Evolutionary conservation across 2,329 filamentous ascomycete genomes (phyloP).

Genomic region (Daldinia sp.): DNA sequence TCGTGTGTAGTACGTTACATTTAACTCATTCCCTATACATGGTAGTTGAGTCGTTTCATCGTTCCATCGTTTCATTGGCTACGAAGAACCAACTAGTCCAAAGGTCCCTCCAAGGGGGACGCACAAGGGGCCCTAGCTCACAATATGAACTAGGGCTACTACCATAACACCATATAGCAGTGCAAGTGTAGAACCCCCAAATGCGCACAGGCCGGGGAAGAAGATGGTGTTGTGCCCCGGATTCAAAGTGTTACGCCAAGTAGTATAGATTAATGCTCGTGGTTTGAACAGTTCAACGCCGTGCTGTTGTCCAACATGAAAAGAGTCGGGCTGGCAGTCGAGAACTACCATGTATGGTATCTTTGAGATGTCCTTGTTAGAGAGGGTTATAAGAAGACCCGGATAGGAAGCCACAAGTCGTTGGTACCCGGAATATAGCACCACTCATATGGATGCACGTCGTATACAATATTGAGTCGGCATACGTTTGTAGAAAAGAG

Average conservation of each 20-base stretch:
- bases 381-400: not conserved
- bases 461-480: not conserved
- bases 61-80: not conserved
- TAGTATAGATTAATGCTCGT: slow-evolving; percentile 1
- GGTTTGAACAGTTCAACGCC: slow-evolving; percentile 9
- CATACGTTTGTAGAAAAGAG: slow-evolving; percentile 5
- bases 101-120: slow-evolving; percentile 4
- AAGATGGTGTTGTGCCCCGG: slow-evolving; percentile 22
- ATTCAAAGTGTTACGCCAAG: slow-evolving; percentile 17
- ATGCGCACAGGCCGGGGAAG: slow-evolving; percentile 11
- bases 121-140: slow-evolving; percentile 10
- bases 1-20: slow-evolving; percentile 1
- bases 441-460: not conserved
- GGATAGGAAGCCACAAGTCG: not conserved
- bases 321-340: not conserved
- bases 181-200: not conserved
- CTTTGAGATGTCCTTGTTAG: not conserved
- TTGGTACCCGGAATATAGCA: not conserved
- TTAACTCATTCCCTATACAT: slow-evolving; percentile 6
- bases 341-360: not conserved
- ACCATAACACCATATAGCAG: too few species aligned
- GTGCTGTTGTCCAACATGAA: not conserved
- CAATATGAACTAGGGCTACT: not conserved
- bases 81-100: slow-evolving; percentile 7
- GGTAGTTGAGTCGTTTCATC: not conserved